A percentile compares a stretch with the other conserved stretches of the same genome.
Evolutionary conservation across 768 basidiomycete genomes (phyloP).

Genomic region (Russula olivacea): DNA sequence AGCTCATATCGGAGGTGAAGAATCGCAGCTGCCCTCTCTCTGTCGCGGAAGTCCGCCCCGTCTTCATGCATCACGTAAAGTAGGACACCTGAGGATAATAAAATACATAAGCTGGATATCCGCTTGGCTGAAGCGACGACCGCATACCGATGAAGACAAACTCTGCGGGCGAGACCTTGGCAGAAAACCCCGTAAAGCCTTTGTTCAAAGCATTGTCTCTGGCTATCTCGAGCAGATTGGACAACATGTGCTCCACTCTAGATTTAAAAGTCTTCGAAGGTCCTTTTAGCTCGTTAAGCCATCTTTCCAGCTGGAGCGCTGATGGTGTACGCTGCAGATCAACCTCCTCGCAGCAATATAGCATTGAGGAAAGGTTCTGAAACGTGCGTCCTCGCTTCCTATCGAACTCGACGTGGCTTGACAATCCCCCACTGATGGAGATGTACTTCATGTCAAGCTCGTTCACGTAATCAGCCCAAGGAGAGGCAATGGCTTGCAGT

Average conservation of each 20-base stretch:
- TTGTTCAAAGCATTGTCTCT: slow-evolving; percentile 33
- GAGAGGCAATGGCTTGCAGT: slow-evolving; percentile 69
- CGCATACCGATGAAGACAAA: slow-evolving; percentile 74
- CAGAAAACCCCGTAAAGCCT: slow-evolving; percentile 37
- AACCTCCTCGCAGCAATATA: slow-evolving; percentile 57
- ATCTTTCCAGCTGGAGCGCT: slow-evolving; percentile 49
- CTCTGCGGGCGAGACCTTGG: slow-evolving; percentile 64
- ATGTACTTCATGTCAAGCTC: slow-evolving; percentile 54
- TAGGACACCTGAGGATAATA: slow-evolving; percentile 50
- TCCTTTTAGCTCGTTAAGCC: slow-evolving; percentile 32
- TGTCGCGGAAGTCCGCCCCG: slow-evolving; percentile 29
- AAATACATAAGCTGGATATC: neutral
- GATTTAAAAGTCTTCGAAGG: slow-evolving; percentile 47
- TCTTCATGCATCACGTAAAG: slow-evolving; percentile 48
- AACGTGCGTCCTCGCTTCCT: slow-evolving; percentile 69
- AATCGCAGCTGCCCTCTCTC: slow-evolving; percentile 51
- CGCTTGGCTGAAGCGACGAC: neutral
- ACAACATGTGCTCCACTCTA: slow-evolving; percentile 48
- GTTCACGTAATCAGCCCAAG: slow-evolving; percentile 62
- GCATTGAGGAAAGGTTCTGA: slow-evolving; percentile 63
- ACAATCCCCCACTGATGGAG: slow-evolving; percentile 52
- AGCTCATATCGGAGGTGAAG: slow-evolving; percentile 51
- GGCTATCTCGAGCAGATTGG: slow-evolving; percentile 51
- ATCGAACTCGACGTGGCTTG: slow-evolving; percentile 53
- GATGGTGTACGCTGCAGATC: slow-evolving; percentile 42